Base-by-base conservation (phyloP, 2,329 filamentous ascomycete genomes). In the Sporothrix luriei region DNA sequence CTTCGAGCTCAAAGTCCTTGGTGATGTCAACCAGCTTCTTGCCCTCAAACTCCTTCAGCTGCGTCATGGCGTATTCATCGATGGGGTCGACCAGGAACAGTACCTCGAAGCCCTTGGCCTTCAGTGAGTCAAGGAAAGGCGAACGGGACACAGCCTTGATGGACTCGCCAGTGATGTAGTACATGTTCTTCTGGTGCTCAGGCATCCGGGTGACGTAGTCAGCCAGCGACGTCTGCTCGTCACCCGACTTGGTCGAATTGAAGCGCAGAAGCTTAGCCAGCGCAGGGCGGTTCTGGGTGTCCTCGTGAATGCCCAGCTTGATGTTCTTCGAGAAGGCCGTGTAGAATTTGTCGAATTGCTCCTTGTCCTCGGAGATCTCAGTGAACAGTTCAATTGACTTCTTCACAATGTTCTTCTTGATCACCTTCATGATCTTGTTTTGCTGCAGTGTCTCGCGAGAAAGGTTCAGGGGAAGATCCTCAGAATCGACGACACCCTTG, bases 381-480 rank as follows among this genome's bases (percentile, higher is more conserved):
- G 90, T 89, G 91, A 99, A 99, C 82, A 99, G 93, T 88, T 99
- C 95, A 75, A 99, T 93, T 75, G 93, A 92, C 92, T 99, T 99
- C 94, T 98, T 99, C 88, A 99, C 94, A 75, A 99, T 97, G 91
- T 99, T 99, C 93, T 99, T 99, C 90, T 96, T 97, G 89, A 98
- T 98, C 83, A 98, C 95, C 91, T 98, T 98, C 95, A 98, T 98
- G 88, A 99, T 99, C 93, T 98, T 98, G 92, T 98, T 99, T 88
- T 98, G 95, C 86, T 99, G 95, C 66, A 99, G 93, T 71, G 94
- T 98, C 90, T 99, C 95, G 91, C 95, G 95, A 79, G 95, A 98
- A 86, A 99, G 84, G 90, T 99, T 99, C 83, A 99, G 91, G 77
- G 95, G 95, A 73, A 99, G 91, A 82, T 99, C 95, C 89, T 99